phyloP scores from a whole-genome alignment of 2,329 filamentous ascomycete genomes.

The Aureobasidium sp. region DNA sequence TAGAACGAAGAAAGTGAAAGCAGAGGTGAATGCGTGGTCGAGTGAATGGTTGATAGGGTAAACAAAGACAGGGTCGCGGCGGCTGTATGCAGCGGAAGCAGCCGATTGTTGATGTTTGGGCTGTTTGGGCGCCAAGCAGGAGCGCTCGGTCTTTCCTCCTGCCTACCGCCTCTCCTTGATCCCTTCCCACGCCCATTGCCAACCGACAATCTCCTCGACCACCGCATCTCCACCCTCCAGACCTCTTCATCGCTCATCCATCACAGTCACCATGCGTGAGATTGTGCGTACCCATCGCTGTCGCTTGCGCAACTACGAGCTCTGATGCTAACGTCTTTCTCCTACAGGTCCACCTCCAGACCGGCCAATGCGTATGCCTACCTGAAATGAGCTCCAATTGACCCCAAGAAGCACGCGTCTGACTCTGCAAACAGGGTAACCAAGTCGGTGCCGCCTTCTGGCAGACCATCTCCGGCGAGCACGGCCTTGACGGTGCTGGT shows the following conservation, averaged over 20 bases:
- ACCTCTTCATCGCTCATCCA: slow-evolving; percentile 13
- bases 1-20: not conserved
- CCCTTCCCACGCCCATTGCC: slow-evolving; percentile 9
- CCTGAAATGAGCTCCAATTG: slow-evolving; percentile 8
- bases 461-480: slow-evolving; percentile 58
- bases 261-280: slow-evolving; percentile 54
- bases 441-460: slow-evolving; percentile 99
- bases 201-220: slow-evolving; percentile 13
- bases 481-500: slow-evolving; percentile 95
- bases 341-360: slow-evolving; percentile 94
- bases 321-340: slow-evolving; percentile 48
- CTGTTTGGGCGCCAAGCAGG: not conserved
- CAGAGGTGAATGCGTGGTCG: too few relatives aligned
- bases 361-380: slow-evolving; percentile 90
- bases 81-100: not conserved
- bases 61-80: not conserved
- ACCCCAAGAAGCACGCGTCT: slow-evolving; percentile 6
- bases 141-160: slow-evolving; percentile 6
- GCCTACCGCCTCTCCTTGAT: slow-evolving; percentile 8
- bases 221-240: slow-evolving; percentile 1
- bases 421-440: slow-evolving; percentile 65
- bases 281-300: slow-evolving; percentile 51
- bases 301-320: not conserved
- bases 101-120: slow-evolving; percentile 14
- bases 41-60: not conserved